Percentiles rank a stretch among this genome's conserved stretches.
phyloP scores from a whole-genome alignment of 164 flowering plant species.

The Nymphaea thermarum region DNA sequence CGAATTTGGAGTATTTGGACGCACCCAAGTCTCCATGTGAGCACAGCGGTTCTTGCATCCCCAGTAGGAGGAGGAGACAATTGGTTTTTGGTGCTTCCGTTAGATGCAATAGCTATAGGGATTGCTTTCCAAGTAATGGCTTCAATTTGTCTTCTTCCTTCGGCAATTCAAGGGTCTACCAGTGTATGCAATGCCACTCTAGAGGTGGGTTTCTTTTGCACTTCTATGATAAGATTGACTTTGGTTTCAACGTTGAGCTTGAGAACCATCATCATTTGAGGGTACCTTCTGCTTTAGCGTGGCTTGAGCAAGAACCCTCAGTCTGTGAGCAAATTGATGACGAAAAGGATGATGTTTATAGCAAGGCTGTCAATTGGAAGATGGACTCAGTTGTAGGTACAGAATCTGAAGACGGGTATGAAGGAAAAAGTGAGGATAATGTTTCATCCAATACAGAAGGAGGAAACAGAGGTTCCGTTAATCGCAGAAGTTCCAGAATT shows the following conservation, averaged over 20 bases:
- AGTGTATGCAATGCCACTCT: constrained; percentile 10
- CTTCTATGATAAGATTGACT: constrained; percentile 6
- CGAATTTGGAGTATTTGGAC: constrained; percentile 21
- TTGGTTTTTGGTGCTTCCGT: constrained; percentile 11
- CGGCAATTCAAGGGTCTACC: constrained; percentile 1
- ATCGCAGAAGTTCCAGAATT: constrained; percentile 19
- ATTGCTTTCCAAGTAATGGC: constrained; percentile 14
- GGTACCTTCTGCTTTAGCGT: constrained; percentile 14
- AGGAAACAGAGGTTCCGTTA: constrained; percentile 8
- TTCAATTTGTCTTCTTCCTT: constrained; percentile 4
- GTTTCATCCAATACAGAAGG: not conserved
- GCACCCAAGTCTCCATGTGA: constrained; percentile 24
- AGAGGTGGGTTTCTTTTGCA: constrained; percentile 12
- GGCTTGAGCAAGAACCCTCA: constrained; percentile 30
- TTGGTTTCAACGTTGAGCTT: constrained; percentile 13
- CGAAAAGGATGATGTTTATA: constrained; percentile 10
- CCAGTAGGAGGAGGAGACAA: constrained; percentile 15
- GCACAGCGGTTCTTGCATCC: constrained; percentile 14
- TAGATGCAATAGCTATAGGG: constrained; percentile 7
- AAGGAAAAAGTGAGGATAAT: not conserved
- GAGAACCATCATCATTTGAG: constrained; percentile 4
- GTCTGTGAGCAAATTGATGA: constrained; percentile 16
- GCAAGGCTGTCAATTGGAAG: constrained; percentile 5
- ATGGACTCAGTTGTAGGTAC: constrained; percentile 2
- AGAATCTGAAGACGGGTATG: constrained; percentile 7